A percentile compares a stretch with the other conserved stretches of the same genome.
Evolutionary conservation across 768 basidiomycete genomes (phyloP).

Genomic region (Boletus pseudo-olivaceus): DNA sequence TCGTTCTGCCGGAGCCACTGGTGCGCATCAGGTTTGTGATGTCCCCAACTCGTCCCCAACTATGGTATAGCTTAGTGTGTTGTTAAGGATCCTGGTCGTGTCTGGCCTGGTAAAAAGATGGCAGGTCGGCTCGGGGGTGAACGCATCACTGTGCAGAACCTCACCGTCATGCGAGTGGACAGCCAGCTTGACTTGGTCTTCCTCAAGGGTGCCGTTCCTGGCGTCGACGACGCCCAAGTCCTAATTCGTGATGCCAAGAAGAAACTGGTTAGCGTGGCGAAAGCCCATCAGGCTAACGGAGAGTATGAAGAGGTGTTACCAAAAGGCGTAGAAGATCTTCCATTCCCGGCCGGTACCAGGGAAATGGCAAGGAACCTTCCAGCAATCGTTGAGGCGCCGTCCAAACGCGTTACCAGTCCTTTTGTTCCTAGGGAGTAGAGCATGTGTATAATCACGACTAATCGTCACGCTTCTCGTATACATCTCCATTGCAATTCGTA

Average conservation of each 20-base stretch:
- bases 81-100: constrained; percentile 85
- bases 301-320: constrained; percentile 75
- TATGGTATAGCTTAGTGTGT: constrained; percentile 1
- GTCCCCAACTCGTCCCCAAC: background rate
- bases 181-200: constrained; percentile 82
- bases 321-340: constrained; percentile 78
- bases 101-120: constrained; percentile 99
- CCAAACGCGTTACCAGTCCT: constrained; percentile 72
- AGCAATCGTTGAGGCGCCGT: constrained; percentile 64
- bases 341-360: constrained; percentile 87
- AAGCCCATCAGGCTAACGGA: constrained; percentile 65
- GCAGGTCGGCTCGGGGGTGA: constrained; percentile 88
- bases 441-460: constrained; percentile 4
- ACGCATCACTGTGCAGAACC: constrained; percentile 81
- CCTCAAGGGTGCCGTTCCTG: constrained; percentile 89
- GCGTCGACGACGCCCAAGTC: constrained; percentile 84
- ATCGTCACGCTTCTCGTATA: constrained; percentile 2
- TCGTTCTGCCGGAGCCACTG: constrained; percentile 89
- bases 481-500: background rate
- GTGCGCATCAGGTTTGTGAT: constrained; percentile 81
- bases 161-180: constrained; percentile 87
- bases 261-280: constrained; percentile 61
- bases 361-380: constrained; percentile 69
- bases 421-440: constrained; percentile 70
- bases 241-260: constrained; percentile 87